Evolutionary conservation across 257 asterid genomes (phyloP).

Genomic region (Capsicum chinense): DNA sequence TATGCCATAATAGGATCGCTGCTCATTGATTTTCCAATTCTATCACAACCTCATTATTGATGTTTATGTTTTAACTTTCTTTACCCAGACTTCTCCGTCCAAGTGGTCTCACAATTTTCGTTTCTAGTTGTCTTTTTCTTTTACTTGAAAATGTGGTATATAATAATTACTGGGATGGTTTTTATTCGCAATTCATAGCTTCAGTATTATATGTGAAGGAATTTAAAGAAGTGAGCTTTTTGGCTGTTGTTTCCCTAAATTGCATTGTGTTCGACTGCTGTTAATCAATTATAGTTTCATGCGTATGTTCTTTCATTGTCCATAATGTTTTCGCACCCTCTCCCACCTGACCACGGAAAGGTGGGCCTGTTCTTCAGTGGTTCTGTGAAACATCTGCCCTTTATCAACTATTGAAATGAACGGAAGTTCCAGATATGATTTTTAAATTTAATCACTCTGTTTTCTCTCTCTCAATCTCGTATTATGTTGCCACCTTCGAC

Average conservation of each 20-base stretch:
- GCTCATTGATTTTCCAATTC: neutral
- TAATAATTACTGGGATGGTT: neutral
- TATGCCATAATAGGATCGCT: slow-evolving; percentile 24
- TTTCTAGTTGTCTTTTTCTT: neutral
- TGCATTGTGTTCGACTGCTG: slow-evolving; percentile 6
- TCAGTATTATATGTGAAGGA: slow-evolving; percentile 6
- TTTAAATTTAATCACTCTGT: neutral
- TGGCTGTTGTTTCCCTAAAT: neutral
- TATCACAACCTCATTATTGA: neutral
- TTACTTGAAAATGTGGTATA: neutral
- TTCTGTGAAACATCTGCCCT: neutral
- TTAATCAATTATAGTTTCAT: neutral
- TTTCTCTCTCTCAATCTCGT: neutral
- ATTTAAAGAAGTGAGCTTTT: neutral
- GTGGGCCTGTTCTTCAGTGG: neutral
- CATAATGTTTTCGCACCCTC: neutral
- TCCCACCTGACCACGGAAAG: neutral
- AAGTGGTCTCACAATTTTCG: neutral
- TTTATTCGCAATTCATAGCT: neutral
- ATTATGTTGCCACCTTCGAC: neutral
- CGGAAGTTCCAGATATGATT: neutral
- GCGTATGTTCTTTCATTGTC: slow-evolving; percentile 19
- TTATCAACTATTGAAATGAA: slow-evolving; percentile 13
- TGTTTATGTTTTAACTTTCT: slow-evolving; percentile 3
- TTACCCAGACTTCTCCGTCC: neutral